phyloP scores from a whole-genome alignment of 306 rosid species.

The Cercis canadensis region DNA sequence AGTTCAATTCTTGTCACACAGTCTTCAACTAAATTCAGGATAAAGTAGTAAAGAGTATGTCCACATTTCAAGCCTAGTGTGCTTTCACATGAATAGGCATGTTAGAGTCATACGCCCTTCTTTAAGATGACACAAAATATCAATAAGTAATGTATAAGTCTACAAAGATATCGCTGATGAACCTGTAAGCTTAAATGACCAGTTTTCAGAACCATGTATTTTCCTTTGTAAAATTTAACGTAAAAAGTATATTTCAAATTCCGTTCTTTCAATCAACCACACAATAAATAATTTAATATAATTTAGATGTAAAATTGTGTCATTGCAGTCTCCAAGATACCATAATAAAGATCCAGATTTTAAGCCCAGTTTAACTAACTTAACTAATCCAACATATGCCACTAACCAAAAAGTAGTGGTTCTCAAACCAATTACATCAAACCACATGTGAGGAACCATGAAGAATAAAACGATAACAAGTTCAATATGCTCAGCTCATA shows the following conservation, averaged over 20 bases:
- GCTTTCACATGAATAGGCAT: too few species aligned
- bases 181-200: not conserved
- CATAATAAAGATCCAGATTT: slow-evolving; percentile 6
- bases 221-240: not conserved
- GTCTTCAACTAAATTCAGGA: not conserved
- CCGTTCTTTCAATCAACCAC: slow-evolving; percentile 26
- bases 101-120: too few species aligned
- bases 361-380: slow-evolving; percentile 27
- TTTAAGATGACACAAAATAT: too few species aligned
- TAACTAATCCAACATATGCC: slow-evolving; percentile 11
- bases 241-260: slow-evolving; percentile 5
- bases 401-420: slow-evolving; percentile 5
- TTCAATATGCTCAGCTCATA: slow-evolving; percentile 3
- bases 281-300: slow-evolving; percentile 9
- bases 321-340: slow-evolving; percentile 22
- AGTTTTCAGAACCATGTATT: too few species aligned
- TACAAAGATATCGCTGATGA: not conserved
- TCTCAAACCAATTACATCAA: slow-evolving; percentile 13
- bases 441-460: not conserved
- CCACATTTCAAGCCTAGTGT: too few species aligned
- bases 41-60: not conserved
- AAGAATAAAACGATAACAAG: not conserved
- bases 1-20: not conserved
- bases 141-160: too few species aligned
- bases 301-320: slow-evolving; percentile 24